phyloP scores from a whole-genome alignment of 345 rosid species.

The Pelargonium nanum region DNA sequence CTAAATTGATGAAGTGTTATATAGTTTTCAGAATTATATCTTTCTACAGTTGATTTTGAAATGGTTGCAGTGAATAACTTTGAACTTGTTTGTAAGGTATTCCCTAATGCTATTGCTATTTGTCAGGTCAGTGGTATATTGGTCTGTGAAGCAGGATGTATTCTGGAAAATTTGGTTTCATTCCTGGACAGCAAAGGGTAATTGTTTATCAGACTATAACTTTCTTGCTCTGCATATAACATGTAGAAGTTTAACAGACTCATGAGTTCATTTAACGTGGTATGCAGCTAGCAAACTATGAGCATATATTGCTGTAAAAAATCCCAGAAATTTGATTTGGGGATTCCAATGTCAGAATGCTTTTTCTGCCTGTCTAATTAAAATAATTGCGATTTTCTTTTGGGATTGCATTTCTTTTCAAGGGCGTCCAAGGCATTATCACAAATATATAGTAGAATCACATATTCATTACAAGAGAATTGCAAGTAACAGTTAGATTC shows the following conservation, averaged over 20 bases:
- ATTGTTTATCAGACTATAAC: conserved; percentile 8
- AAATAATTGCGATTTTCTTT: background rate
- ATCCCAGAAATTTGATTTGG: background rate
- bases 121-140: conserved; percentile 80
- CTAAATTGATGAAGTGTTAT: background rate
- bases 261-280: background rate
- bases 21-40: background rate
- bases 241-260: background rate
- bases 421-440: background rate
- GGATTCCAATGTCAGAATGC: background rate
- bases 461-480: background rate
- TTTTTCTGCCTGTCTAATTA: background rate
- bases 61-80: background rate
- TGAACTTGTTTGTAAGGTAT: background rate
- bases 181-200: conserved; percentile 82
- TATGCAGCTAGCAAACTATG: background rate
- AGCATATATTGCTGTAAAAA: background rate
- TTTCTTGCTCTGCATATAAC: conserved; percentile 1
- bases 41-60: too few relatives aligned
- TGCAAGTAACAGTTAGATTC: background rate
- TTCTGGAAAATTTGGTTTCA: conserved; percentile 72
- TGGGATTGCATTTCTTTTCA: background rate
- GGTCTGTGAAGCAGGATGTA: conserved; percentile 97
- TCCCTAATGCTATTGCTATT: background rate
- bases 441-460: background rate